phyloP scores from a whole-genome alignment of 306 rosid species.

The Canavalia gladiata region DNA sequence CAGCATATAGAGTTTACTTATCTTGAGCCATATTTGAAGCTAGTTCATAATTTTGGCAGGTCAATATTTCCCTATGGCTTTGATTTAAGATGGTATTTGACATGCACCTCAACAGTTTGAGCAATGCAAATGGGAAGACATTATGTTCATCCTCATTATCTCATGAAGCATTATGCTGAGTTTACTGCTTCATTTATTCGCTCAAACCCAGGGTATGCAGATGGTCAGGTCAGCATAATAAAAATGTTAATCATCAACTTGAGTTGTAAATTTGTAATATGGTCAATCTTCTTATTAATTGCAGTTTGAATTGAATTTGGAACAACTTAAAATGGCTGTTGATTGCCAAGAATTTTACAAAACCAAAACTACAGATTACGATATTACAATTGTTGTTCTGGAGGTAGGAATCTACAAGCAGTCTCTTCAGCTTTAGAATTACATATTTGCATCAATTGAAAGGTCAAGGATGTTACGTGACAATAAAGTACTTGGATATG shows the following conservation, averaged over 20 bases:
- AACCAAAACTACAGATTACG: conserved; percentile 83
- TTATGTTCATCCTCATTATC: conserved; percentile 97
- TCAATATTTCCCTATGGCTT: conserved; percentile 94
- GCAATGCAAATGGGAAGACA: conserved; percentile 83
- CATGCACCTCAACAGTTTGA: conserved; percentile 91
- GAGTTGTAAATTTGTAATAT: conserved; percentile 33
- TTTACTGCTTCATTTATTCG: conserved; percentile 95
- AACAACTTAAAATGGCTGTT: conserved; percentile 95
- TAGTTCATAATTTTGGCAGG: conserved; percentile 62
- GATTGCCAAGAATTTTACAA: conserved; percentile 87
- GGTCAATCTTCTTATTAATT: conserved; percentile 34
- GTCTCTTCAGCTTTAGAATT: too few species aligned
- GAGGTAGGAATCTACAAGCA: conserved; percentile 68
- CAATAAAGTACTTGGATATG: too few species aligned
- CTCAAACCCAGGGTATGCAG: conserved; percentile 88
- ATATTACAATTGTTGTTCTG: conserved; percentile 90
- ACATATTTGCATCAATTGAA: too few species aligned
- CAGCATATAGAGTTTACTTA: not conserved
- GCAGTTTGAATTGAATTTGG: conserved; percentile 92
- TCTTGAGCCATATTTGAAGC: conserved; percentile 28
- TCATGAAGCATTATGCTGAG: conserved; percentile 97
- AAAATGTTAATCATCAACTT: conserved; percentile 14
- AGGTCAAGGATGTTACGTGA: too few species aligned
- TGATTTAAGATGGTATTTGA: conserved; percentile 98
- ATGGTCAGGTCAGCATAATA: conserved; percentile 79